phyloP scores from a whole-genome alignment of 2,329 filamentous ascomycete species.

The Fusarium continuum region DNA sequence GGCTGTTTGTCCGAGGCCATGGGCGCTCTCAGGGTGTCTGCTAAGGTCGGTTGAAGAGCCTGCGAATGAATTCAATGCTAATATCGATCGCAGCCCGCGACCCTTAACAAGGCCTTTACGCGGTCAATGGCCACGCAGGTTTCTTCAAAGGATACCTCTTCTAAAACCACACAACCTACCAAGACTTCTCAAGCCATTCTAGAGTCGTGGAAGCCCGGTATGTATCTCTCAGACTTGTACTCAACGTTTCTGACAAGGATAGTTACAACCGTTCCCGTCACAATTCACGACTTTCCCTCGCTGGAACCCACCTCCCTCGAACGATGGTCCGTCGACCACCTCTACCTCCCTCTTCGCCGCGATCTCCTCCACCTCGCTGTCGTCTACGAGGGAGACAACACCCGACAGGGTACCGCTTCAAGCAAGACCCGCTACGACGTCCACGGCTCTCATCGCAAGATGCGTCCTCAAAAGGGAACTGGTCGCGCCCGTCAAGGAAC shows the following conservation, averaged over 20 bases:
- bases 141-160: slow-evolving; percentile 48
- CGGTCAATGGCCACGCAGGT: slow-evolving; percentile 67
- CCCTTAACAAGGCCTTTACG: slow-evolving; percentile 54
- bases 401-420: slow-evolving; percentile 85
- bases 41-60: slow-evolving; percentile 47
- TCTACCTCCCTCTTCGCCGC: slow-evolving; percentile 85
- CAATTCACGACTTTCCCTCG: slow-evolving; percentile 88
- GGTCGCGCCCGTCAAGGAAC: slow-evolving; percentile 82
- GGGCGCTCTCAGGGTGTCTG: slow-evolving; percentile 58
- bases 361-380: slow-evolving; percentile 94
- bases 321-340: slow-evolving; percentile 81
- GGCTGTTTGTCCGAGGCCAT: slow-evolving; percentile 64
- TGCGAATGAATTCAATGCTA: slow-evolving; percentile 14
- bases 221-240: slow-evolving; percentile 1
- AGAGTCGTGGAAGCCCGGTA: slow-evolving; percentile 59
- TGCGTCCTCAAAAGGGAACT: slow-evolving; percentile 86
- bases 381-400: slow-evolving; percentile 89
- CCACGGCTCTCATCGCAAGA: slow-evolving; percentile 82
- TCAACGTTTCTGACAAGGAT: slow-evolving; percentile 14
- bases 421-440: slow-evolving; percentile 86
- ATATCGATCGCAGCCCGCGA: slow-evolving; percentile 45
- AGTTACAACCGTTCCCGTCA: slow-evolving; percentile 77
- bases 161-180: slow-evolving; percentile 41
- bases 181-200: slow-evolving; percentile 46
- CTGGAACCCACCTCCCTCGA: slow-evolving; percentile 85